Evolutionary conservation across 169 alveolate species (phyloP), one percentile per base, ranked within the genome.

Genomic region (Fabrea salina): DNA sequence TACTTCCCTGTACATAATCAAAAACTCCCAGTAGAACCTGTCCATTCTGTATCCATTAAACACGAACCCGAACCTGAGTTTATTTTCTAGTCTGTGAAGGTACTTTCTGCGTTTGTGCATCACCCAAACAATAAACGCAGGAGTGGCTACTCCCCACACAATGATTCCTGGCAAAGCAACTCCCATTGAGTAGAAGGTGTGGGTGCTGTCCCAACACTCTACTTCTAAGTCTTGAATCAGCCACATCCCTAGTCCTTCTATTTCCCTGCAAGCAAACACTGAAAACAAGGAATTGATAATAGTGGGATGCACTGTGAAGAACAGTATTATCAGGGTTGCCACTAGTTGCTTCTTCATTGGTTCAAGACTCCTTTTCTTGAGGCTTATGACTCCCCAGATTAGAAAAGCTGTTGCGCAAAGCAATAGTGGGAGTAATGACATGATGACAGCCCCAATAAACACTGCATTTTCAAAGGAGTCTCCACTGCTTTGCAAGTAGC

Each of bases 141-240:
- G 89, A 8, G 68, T 79, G 4, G 84, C 89, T 22, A 79, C 16
- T 33, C 86, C 89, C 86, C 89, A 83, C 0, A 83, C 50, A 16
- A 67, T 58, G 4, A 83, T 47, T 19, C 75, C 75, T 6, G 89
- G 89, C 33, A 83, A 8, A 22, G 86, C 86, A 0, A 83, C 39
- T 37, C 37, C 40, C 5, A 66, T 11, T 5, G 82, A 41, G 50
- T 16, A 77, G 39, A 51, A 37, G n/a, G 51, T 5, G 50, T 83
- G 86, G 8, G 13, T 13, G 16, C 33, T 54, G 1, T 47, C 25
- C 25, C 35, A 53, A 43, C 89, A 83, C 30, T 25, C 6, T 8
- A 66, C 41, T 11, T 68, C 41, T 37, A 83, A 22, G n/a, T n/a
- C n/a, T n/a, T n/a, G n/a, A n/a, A n/a, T n/a, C n/a, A n/a, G n/a